A percentile compares a stretch with the other conserved stretches of the same genome.
phyloP scores from a whole-genome alignment of 1,284 basidiomycete species.

The Agaricales sp. region DNA sequence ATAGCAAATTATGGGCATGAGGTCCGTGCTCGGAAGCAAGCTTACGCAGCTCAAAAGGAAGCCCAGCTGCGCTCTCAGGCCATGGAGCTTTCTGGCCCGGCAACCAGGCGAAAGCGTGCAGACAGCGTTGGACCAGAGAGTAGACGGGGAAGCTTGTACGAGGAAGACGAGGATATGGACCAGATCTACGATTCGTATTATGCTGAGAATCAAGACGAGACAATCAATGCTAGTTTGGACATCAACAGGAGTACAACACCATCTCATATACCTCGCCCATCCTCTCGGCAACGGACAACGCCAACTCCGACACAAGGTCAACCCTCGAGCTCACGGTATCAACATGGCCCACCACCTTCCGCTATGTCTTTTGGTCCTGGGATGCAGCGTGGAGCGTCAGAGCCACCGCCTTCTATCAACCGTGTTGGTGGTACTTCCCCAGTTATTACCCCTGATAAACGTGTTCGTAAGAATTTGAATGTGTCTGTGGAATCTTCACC shows the following conservation, averaged over 20 bases:
- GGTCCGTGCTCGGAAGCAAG: conserved; percentile 18
- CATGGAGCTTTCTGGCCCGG: not conserved
- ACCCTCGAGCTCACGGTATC: conserved; percentile 18
- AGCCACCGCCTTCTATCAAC: conserved; percentile 22
- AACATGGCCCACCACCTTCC: conserved; percentile 17
- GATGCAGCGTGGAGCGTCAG: conserved; percentile 21
- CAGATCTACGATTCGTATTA: conserved; percentile 11
- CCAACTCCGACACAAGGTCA: conserved; percentile 20
- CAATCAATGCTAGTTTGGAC: not conserved
- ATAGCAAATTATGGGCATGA: conserved; percentile 72
- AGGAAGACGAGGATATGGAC: conserved; percentile 25
- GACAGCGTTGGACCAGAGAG: conserved; percentile 43
- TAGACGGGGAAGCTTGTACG: conserved; percentile 51
- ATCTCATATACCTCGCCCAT: conserved; percentile 7
- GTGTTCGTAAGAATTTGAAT: not conserved
- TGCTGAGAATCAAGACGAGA: conserved; percentile 6
- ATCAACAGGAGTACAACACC: conserved; percentile 10
- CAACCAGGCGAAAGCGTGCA: conserved; percentile 35
- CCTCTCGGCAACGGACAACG: conserved; percentile 20
- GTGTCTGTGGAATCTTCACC: not conserved
- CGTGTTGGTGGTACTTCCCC: conserved; percentile 5
- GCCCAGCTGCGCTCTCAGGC: not conserved
- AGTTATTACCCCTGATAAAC: not conserved
- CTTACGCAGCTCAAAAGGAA: conserved; percentile 10
- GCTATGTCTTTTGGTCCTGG: conserved; percentile 23